These are phyloP conservation scores for Leccinum insolens DNA, from an alignment of 1,284 basidiomycete genomes.

Conservation along the genomic window DNA sequence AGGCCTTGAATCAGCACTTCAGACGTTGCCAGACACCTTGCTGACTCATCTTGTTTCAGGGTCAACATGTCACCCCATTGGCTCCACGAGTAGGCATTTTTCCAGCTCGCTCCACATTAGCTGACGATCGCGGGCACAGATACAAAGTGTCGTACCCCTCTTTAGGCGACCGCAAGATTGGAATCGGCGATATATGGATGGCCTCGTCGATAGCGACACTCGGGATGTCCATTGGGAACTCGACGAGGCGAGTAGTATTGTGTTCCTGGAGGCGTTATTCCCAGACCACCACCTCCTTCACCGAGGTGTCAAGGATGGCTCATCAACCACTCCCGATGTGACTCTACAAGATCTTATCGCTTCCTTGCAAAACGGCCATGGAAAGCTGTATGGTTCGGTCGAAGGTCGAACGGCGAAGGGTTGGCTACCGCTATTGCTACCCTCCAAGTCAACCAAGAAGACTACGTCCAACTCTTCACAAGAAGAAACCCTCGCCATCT, in stretches of 20 bases:
- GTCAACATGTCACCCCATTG: neutral
- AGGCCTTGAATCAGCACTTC: no score
- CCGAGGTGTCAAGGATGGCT: neutral
- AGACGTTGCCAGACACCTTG: neutral
- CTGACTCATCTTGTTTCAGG: neutral
- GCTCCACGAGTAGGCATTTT: neutral
- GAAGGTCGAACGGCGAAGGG: neutral
- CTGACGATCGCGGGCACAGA: neutral
- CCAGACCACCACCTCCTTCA: neutral
- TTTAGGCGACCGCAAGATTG: neutral
- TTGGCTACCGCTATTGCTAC: neutral
- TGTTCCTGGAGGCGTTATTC: neutral
- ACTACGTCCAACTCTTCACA: neutral
- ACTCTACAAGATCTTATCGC: neutral
- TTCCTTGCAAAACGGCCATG: neutral
- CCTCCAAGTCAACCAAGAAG: neutral
- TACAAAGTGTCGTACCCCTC: neutral
- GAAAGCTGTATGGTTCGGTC: neutral
- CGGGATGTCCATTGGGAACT: neutral
- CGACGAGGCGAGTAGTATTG: neutral
- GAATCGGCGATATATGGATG: neutral
- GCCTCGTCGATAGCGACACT: neutral
- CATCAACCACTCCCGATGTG: neutral
- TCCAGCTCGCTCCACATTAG: neutral
- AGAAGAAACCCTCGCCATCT: neutral